phyloP scores from a whole-genome alignment of 495 filamentous ascomycete species.

The Penicillium silybi region DNA sequence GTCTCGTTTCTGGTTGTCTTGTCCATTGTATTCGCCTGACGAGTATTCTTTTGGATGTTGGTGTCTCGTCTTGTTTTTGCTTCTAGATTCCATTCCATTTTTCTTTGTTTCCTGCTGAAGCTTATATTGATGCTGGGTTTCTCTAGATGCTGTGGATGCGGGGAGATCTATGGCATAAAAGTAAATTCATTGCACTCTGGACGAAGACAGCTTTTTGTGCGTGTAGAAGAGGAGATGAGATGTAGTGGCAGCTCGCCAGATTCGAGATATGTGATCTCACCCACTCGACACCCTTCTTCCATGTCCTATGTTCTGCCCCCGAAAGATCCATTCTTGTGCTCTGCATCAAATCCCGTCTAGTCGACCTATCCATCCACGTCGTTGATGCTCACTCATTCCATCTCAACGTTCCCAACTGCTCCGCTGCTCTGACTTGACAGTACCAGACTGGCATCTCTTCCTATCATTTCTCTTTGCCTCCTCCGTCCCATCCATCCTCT shows the following conservation, averaged over 20 bases:
- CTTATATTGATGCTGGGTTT: background rate
- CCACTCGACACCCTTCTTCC: background rate
- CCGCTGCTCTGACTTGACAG: background rate
- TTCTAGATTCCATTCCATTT: slow-evolving; percentile 16
- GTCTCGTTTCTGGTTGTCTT: slow-evolving; percentile 1
- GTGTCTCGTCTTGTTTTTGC: slow-evolving; percentile 8
- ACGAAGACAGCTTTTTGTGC: background rate
- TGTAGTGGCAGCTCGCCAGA: background rate
- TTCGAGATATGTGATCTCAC: background rate
- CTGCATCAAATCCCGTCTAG: background rate
- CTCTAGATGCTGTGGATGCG: background rate
- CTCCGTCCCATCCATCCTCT: background rate
- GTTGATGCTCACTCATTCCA: background rate
- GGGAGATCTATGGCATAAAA: slow-evolving; percentile 1
- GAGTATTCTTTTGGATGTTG: slow-evolving; percentile 7
- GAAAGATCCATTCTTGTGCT: background rate
- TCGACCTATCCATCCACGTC: no score
- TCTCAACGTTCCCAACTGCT: background rate
- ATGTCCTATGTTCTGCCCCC: no score
- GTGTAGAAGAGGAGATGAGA: background rate
- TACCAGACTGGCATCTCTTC: background rate
- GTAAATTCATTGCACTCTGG: background rate
- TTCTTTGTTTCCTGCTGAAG: background rate
- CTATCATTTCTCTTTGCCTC: background rate
- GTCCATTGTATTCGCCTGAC: background rate